phyloP scores from a whole-genome alignment of 805 yeast genomes.

The Starmerella gropengiesseri region DNA sequence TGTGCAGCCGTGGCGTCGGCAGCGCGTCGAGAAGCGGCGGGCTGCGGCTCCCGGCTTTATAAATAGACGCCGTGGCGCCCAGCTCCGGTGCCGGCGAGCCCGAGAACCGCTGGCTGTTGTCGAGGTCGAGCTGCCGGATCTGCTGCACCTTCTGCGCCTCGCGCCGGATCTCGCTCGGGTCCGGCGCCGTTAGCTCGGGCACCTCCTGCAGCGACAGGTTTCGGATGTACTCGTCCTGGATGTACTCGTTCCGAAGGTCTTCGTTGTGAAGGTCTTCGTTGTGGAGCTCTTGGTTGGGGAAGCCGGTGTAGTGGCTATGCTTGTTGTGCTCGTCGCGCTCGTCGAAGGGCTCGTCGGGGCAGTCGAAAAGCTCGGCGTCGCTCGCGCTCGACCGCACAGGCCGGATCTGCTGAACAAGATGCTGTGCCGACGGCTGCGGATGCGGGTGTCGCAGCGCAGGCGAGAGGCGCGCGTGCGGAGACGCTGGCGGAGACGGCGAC shows the following conservation, averaged over 20 bases:
- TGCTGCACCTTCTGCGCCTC: conserved; percentile 14
- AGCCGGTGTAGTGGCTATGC: neutral
- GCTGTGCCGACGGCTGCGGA: neutral
- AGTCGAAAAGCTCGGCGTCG: conserved; percentile 2
- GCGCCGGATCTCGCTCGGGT: conserved; percentile 10
- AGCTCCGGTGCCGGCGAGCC: neutral
- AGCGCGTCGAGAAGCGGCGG: conserved; percentile 15
- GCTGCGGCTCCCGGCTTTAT: conserved; percentile 3
- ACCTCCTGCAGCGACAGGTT: conserved; percentile 1
- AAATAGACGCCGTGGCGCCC: neutral
- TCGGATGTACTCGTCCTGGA: conserved; percentile 1
- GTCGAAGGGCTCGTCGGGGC: neutral
- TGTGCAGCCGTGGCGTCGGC: conserved; percentile 13
- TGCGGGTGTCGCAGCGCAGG: neutral
- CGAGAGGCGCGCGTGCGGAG: neutral
- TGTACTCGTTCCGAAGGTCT: no score
- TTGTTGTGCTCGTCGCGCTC: neutral
- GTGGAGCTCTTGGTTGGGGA: neutral
- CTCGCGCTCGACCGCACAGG: conserved; percentile 1
- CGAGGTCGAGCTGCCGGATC: no score
- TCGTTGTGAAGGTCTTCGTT: neutral
- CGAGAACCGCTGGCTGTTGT: no score
- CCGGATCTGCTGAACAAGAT: neutral
- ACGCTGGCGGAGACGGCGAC: neutral
- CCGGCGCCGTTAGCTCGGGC: neutral